Conservation (phyloP, 768 basidiomycete species). For the Cystoderma amianthinum region DNA sequence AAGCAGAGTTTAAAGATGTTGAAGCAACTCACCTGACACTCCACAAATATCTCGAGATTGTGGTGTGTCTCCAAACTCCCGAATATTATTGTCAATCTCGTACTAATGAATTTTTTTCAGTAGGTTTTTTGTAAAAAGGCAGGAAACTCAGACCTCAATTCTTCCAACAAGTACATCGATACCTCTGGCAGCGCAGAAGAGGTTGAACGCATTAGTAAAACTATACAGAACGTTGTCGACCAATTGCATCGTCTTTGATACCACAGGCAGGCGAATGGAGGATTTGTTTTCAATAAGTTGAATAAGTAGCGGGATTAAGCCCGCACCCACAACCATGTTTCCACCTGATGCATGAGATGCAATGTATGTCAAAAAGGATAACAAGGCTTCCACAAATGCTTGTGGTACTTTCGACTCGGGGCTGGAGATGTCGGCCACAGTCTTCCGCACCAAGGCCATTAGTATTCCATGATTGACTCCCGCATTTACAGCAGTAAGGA, state of each 20-base stretch:
- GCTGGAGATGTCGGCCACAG: slow-evolving; percentile 64
- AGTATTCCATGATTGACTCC: slow-evolving; percentile 94
- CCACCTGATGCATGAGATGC: slow-evolving; percentile 81
- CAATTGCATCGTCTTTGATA: slow-evolving; percentile 88
- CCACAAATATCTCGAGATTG: slow-evolving; percentile 13
- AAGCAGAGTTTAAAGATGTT: neutral
- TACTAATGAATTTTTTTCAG: slow-evolving; percentile 39
- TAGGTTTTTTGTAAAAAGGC: slow-evolving; percentile 6
- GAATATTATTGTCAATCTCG: slow-evolving; percentile 62
- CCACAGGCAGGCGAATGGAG: slow-evolving; percentile 60
- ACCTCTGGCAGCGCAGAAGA: slow-evolving; percentile 81
- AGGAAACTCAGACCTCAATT: slow-evolving; percentile 62
- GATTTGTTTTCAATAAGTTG: slow-evolving; percentile 80
- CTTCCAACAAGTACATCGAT: slow-evolving; percentile 80
- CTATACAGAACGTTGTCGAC: slow-evolving; percentile 91
- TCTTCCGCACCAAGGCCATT: slow-evolving; percentile 82
- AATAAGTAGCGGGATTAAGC: slow-evolving; percentile 81
- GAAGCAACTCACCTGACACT: slow-evolving; percentile 9
- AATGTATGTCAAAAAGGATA: slow-evolving; percentile 84
- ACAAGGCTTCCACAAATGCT: slow-evolving; percentile 74
- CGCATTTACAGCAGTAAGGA: slow-evolving; percentile 85
- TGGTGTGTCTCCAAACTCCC: slow-evolving; percentile 34
- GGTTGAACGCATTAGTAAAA: slow-evolving; percentile 78
- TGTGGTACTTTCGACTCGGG: slow-evolving; percentile 62
- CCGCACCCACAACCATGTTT: slow-evolving; percentile 93